phyloP scores from a whole-genome alignment of 169 alveolate genomes.

The Babesia divergens region DNA sequence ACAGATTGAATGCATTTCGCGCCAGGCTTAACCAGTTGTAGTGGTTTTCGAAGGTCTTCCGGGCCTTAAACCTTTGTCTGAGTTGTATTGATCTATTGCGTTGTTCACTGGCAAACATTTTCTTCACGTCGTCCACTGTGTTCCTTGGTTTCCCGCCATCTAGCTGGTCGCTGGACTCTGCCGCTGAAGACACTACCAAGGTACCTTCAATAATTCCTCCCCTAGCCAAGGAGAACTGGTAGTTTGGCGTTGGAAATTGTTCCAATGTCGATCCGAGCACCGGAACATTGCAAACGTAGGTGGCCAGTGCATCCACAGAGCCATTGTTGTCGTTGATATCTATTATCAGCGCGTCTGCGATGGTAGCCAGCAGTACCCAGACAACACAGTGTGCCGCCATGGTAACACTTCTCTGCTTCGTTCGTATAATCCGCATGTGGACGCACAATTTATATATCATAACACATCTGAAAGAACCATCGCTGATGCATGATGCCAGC shows the following conservation, averaged over 20 bases:
- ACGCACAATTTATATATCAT: too few relatives aligned
- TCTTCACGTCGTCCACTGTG: not conserved
- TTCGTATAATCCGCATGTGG: not conserved
- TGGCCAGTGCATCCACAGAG: not conserved
- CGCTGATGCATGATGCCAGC: too few relatives aligned
- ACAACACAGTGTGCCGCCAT: not conserved
- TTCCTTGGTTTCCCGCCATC: not conserved
- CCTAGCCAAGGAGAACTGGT: constrained; percentile 39
- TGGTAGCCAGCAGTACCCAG: not conserved
- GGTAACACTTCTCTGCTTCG: not conserved
- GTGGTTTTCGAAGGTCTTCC: not conserved
- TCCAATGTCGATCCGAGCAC: constrained; percentile 43
- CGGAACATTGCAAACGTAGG: constrained; percentile 44
- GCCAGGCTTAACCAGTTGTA: not conserved
- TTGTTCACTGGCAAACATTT: not conserved
- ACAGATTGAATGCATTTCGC: not conserved
- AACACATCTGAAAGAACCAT: too few relatives aligned
- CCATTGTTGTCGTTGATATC: not conserved
- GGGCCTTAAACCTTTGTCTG: not conserved
- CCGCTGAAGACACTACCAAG: constrained; percentile 20
- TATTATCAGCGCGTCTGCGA: not conserved
- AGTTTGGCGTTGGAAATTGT: constrained; percentile 24
- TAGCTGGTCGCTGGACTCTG: not conserved
- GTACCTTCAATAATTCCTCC: constrained; percentile 51
- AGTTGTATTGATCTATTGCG: not conserved